Evolutionary conservation across 2,329 filamentous ascomycete genomes (phyloP), one percentile per base, ranked within the genome.

Genomic region (Hypoxylon sp.): DNA sequence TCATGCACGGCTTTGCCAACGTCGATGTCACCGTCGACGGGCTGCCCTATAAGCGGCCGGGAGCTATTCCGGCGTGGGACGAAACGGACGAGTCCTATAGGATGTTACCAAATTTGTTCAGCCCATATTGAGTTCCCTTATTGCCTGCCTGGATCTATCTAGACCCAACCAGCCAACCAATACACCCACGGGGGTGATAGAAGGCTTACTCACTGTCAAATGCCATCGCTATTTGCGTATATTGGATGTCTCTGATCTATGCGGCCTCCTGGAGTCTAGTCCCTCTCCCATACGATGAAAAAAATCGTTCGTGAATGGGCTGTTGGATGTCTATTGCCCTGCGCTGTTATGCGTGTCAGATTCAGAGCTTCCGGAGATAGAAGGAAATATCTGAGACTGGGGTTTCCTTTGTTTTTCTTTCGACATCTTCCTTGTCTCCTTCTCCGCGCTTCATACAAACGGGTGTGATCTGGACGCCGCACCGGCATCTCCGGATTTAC

Each of bases 1-100:
- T 86, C 83, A 68, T 84, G 83, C 29, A 89, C 76, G 15, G 88
- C 88, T 27, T 83, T 75, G 48, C 88, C 88, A 48, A 91, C 85
- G 73, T 91, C 88, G 32, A 88, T 68, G 8, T 82, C 76, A 21
- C 80, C 76, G 66, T 87, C 83, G 35, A 82, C 78, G 1, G 88
- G 88, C 72, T 90, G 83, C 35, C 87, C 88, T 72, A 89, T 85
- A 52, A 75, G 62, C 17, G 64, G 59, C 46, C 54, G 83, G 65
- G 79, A 77, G 39, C 80, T 76, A 52, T 85, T 82, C 4, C 82
- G 84, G 73, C 84, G 85, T 58, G 88, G 85, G 17, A 85, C 76
- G 73, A 90, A 89, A 57, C 88, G 86, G 71, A 89, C 86, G 64
- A 90, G 83, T 76, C 87, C 68, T 72, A 29, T 29, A n/a, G 10